A percentile compares a stretch with the other conserved stretches of the same genome.
Evolutionary conservation across 2,329 filamentous ascomycete species (phyloP).

Genomic region (Penicillium sp.): DNA sequence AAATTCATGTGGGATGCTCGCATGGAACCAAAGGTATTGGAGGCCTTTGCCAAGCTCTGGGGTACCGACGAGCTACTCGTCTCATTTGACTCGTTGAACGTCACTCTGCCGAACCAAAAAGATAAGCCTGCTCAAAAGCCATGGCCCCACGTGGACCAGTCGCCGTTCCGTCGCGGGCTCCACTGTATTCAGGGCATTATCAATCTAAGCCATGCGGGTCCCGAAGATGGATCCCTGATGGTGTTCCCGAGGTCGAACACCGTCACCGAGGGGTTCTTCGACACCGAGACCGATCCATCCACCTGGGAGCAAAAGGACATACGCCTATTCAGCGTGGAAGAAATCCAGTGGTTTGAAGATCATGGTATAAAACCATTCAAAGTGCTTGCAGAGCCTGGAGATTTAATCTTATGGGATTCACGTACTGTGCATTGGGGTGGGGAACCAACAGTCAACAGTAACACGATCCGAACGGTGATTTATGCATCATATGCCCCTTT

Average conservation of each 20-base stretch:
- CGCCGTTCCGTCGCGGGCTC: conserved; percentile 26
- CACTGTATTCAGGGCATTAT: conserved; percentile 30
- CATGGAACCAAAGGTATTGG: conserved; percentile 19
- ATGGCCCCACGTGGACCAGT: conserved; percentile 37
- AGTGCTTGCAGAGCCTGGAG: conserved; percentile 45
- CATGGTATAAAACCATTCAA: conserved; percentile 33
- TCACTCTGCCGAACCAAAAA: conserved; percentile 19
- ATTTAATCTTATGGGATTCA: conserved; percentile 44
- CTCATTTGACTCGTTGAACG: conserved; percentile 23
- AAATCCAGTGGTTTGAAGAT: conserved; percentile 34
- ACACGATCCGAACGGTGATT: conserved; percentile 25
- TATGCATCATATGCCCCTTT: conserved; percentile 23
- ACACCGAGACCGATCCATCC: conserved; percentile 26
- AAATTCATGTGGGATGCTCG: conserved; percentile 27
- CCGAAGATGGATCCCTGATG: conserved; percentile 22
- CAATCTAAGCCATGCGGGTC: conserved; percentile 22
- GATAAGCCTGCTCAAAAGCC: conserved; percentile 8
- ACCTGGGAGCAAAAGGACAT: conserved; percentile 19
- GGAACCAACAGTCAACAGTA: conserved; percentile 19
- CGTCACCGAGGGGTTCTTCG: conserved; percentile 32
- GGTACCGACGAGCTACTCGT: conserved; percentile 23
- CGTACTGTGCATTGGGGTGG: conserved; percentile 22
- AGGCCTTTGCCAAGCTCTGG: conserved; percentile 23
- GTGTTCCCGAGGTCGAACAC: conserved; percentile 23
- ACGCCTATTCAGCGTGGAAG: conserved; percentile 25